Evolutionary conservation across 768 basidiomycete species (phyloP), one percentile per base, ranked within the genome.

Genomic region (Asterophora parasitica): DNA sequence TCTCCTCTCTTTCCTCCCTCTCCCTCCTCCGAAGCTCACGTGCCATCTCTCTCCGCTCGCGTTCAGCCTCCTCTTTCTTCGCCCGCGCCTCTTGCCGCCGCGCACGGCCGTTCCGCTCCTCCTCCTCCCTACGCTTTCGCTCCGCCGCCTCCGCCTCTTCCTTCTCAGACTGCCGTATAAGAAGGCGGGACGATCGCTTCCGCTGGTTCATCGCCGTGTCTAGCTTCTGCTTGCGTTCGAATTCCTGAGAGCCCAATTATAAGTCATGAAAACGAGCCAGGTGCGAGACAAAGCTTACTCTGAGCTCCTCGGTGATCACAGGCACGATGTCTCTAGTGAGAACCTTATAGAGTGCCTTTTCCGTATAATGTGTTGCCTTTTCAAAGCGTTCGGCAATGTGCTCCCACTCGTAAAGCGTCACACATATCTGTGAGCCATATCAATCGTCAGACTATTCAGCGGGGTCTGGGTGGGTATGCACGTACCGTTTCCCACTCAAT

Each of bases 401-500:
- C 54, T 92, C 85, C 92, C 92, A 97, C 54, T 97, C 92, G 10
- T 77, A 70, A 2, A 92, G 73, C 12, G 86, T 88, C 5, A 84
- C 79, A 58, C 90, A 92, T 53, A 94, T 81, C 92, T 94, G 52
- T 16, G 38, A 13, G 17, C 0, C 42, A 31, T 10, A 31, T 4
- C 3, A 31, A 4, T 12, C 12, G 30, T 27, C 26, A 40, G 42
- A 3, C 16, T 13, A 20, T 3, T 11, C 16, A 13, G 16, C 8
- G 28, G 9, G 9, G 30, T 16, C 12, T 12, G 5, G 12, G 15
- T 23, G 19, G 7, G 17, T 32, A 31, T 20, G 8, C 43, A 28
- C 81, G 58, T 50, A 92, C 93, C 58, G 88, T 87, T 71, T 95
- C 90, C 93, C 94, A 97, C 65, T 95, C 92, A 33, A 90, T 63